phyloP scores from a whole-genome alignment of 495 filamentous ascomycete genomes.

The Monascus purpureus region DNA sequence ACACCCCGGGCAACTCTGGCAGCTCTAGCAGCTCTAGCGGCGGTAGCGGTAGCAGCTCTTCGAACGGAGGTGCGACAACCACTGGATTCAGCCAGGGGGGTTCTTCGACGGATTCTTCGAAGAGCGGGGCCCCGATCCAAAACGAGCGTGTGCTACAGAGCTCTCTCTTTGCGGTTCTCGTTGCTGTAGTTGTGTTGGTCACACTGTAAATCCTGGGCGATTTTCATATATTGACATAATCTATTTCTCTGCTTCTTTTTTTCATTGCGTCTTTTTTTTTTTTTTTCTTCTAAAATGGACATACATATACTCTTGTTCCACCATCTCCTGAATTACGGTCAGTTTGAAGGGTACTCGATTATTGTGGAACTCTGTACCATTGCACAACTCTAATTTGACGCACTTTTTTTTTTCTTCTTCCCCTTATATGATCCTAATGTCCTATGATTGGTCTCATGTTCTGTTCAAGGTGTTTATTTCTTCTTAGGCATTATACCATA shows the following conservation, averaged over 20 bases:
- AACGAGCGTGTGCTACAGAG: slow-evolving; percentile 34
- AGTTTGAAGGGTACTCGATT: too few relatives aligned
- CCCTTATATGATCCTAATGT: too few relatives aligned
- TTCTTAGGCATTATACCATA: too few relatives aligned
- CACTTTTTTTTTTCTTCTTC: too few relatives aligned
- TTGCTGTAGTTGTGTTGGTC: slow-evolving; percentile 40
- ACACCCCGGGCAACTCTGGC: slow-evolving; percentile 12
- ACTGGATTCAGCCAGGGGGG: slow-evolving; percentile 17
- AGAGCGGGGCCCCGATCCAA: slow-evolving; percentile 21
- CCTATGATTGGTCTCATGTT: too few relatives aligned
- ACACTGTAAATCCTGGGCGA: slow-evolving; percentile 29
- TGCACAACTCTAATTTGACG: too few relatives aligned
- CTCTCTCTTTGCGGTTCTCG: slow-evolving; percentile 42
- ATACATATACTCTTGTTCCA: too few relatives aligned
- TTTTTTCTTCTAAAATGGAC: background rate
- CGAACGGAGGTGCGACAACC: slow-evolving; percentile 2
- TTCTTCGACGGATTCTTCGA: slow-evolving; percentile 3
- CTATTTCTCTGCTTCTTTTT: slow-evolving; percentile 8
- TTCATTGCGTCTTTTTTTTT: slow-evolving; percentile 1
- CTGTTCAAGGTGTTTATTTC: too few relatives aligned
- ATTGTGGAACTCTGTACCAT: too few relatives aligned
- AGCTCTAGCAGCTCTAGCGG: slow-evolving; percentile 13
- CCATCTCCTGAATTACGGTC: too few relatives aligned
- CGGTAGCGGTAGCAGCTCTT: too few relatives aligned
- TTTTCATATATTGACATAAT: slow-evolving; percentile 9